phyloP scores from a whole-genome alignment of 2,329 filamentous ascomycete genomes.

The Penicillium polonicum region DNA sequence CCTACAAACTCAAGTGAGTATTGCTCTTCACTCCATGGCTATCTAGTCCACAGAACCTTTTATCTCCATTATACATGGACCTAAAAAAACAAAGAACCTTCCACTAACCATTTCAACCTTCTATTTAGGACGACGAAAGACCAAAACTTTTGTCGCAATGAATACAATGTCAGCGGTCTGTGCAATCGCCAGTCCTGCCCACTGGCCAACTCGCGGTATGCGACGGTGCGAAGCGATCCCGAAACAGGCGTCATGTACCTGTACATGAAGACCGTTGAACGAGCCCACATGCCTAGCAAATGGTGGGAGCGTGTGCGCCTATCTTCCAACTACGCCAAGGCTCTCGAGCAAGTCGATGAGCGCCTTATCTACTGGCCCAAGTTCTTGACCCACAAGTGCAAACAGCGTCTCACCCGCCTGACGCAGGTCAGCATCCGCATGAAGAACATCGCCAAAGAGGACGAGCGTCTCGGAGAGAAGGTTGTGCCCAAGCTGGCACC shows the following conservation, averaged over 20 bases:
- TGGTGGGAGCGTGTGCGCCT: slow-evolving; percentile 94
- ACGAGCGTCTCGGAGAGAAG: slow-evolving; percentile 83
- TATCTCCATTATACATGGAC: background rate
- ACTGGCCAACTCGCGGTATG: slow-evolving; percentile 87
- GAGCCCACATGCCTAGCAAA: slow-evolving; percentile 81
- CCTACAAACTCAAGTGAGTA: slow-evolving; percentile 84
- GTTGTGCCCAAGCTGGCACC: slow-evolving; percentile 86
- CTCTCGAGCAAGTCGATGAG: slow-evolving; percentile 82
- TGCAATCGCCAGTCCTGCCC: slow-evolving; percentile 88
- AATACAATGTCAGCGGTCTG: slow-evolving; percentile 80
- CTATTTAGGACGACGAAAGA: slow-evolving; percentile 69
- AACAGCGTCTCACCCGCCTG: slow-evolving; percentile 87
- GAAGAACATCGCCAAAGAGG: slow-evolving; percentile 79
- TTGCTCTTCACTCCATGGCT: background rate
- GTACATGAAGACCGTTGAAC: slow-evolving; percentile 94
- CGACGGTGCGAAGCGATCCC: slow-evolving; percentile 81
- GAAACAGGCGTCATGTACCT: slow-evolving; percentile 82
- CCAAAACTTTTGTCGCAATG: slow-evolving; percentile 93
- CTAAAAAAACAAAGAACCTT: slow-evolving; percentile 9
- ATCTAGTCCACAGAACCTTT: slow-evolving; percentile 3
- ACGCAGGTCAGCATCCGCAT: slow-evolving; percentile 83
- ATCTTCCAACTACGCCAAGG: slow-evolving; percentile 85
- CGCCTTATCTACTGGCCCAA: slow-evolving; percentile 91
- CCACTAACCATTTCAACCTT: slow-evolving; percentile 6
- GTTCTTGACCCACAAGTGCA: slow-evolving; percentile 90